These are phyloP conservation scores for Zizania palustris DNA, from an alignment of 202 grass and related monocot genomes.

Conservation along the genomic window DNA sequence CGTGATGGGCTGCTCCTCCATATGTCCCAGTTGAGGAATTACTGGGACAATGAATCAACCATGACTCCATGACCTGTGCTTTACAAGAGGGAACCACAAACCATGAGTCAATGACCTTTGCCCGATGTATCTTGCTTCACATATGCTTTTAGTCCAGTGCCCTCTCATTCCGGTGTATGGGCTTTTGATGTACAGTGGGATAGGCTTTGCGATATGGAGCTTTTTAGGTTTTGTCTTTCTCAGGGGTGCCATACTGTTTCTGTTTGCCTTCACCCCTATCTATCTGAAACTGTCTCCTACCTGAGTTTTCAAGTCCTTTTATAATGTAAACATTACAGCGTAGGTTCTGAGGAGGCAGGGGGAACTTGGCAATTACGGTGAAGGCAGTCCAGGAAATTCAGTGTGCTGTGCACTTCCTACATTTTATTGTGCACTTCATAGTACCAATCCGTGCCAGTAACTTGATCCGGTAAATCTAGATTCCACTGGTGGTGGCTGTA, in stretches of 20 bases:
- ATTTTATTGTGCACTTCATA: slow-evolving; percentile 13
- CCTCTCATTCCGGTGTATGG: neutral
- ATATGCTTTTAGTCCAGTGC: slow-evolving; percentile 7
- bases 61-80: neutral
- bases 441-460: neutral
- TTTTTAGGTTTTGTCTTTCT: neutral
- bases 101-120: neutral
- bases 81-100: neutral
- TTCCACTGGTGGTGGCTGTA: neutral
- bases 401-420: slow-evolving; percentile 23
- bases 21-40: slow-evolving; percentile 91
- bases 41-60: slow-evolving; percentile 71
- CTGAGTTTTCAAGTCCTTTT: slow-evolving; percentile 24
- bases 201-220: neutral
- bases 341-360: slow-evolving; percentile 1
- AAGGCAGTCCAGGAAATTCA: slow-evolving; percentile 42
- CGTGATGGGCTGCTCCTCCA: slow-evolving; percentile 70
- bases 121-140: neutral
- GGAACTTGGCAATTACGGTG: slow-evolving; percentile 47
- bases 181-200: slow-evolving; percentile 23
- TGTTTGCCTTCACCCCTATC: neutral
- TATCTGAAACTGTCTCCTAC: neutral
- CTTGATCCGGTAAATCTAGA: slow-evolving; percentile 8
- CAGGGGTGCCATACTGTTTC: neutral
- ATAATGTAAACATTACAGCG: neutral